Evolutionary conservation across 192 early-diverging fungal genomes (phyloP).

Genomic region (Chytriomyces sp.): DNA sequence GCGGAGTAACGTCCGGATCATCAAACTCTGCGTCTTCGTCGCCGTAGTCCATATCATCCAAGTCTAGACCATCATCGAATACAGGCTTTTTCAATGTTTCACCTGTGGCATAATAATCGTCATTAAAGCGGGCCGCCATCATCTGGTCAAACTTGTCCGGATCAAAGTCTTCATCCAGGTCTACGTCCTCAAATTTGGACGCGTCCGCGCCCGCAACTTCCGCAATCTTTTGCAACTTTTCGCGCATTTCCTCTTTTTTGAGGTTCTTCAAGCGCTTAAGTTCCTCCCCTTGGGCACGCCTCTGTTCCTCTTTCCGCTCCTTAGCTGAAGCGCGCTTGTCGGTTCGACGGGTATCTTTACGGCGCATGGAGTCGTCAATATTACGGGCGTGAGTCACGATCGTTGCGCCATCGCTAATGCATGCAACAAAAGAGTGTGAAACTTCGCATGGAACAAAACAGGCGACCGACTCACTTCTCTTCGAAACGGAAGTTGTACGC

Average conservation of each 20-base stretch:
- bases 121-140: slow-evolving; percentile 81
- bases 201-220: slow-evolving; percentile 66
- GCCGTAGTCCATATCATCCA: slow-evolving; percentile 59
- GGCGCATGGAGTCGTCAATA: slow-evolving; percentile 79
- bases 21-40: slow-evolving; percentile 41
- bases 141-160: slow-evolving; percentile 80
- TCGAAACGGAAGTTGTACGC: slow-evolving; percentile 94
- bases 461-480: slow-evolving; percentile 61
- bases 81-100: slow-evolving; percentile 68
- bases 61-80: slow-evolving; percentile 86
- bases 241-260: slow-evolving; percentile 84
- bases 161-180: slow-evolving; percentile 93
- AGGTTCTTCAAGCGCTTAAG: slow-evolving; percentile 89
- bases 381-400: slow-evolving; percentile 81
- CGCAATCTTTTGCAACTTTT: slow-evolving; percentile 82
- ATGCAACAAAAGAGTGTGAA: background rate
- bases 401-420: slow-evolving; percentile 51
- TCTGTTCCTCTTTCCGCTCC: slow-evolving; percentile 75
- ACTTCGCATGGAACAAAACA: background rate
- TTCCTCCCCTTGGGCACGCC: slow-evolving; percentile 74
- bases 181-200: slow-evolving; percentile 75
- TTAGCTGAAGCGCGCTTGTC: slow-evolving; percentile 69
- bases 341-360: slow-evolving; percentile 80
- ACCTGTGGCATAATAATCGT: slow-evolving; percentile 63
- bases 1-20: slow-evolving; percentile 15